Conservation (phyloP, 2,329 filamentous ascomycete genomes). For the Penicillium sp. region DNA sequence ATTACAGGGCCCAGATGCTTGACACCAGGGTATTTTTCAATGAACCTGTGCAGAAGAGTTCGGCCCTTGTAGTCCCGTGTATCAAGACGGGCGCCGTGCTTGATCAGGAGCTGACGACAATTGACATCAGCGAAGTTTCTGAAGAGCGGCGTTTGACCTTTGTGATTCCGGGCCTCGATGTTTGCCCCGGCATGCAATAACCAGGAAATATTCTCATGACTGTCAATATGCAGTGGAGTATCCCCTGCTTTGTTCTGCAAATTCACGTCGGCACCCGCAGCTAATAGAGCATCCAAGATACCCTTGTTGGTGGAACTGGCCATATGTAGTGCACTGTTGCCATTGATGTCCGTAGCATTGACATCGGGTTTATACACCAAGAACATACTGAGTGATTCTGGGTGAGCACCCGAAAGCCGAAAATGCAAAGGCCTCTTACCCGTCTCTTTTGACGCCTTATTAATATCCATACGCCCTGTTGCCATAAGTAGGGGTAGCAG, state of each 20-base stretch:
- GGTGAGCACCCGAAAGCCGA: neutral
- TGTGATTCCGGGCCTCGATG: neutral
- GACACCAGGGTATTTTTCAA: neutral
- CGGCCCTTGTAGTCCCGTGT: conserved; percentile 12
- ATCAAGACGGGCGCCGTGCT: conserved; percentile 5
- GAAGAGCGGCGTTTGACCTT: conserved; percentile 7
- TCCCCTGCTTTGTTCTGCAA: neutral
- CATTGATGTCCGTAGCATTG: neutral
- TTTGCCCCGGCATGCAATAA: neutral
- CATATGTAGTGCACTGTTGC: neutral
- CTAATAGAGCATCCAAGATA: neutral
- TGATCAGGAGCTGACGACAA: neutral
- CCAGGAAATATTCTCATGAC: neutral
- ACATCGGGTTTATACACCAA: neutral
- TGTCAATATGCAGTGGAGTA: neutral
- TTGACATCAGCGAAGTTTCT: neutral
- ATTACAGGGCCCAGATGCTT: neutral
- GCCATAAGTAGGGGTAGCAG: neutral
- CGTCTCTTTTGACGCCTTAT: neutral
- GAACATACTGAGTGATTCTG: neutral
- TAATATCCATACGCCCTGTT: neutral
- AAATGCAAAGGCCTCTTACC: neutral
- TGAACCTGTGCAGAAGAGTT: conserved; percentile 3
- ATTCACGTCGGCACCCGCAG: neutral
- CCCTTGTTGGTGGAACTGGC: too few relatives aligned